A percentile compares a stretch with the other conserved stretches of the same genome.
These are phyloP conservation scores for Leishmania lainsoni DNA, from an alignment of 208 protist species.

Conservation along the genomic window DNA sequence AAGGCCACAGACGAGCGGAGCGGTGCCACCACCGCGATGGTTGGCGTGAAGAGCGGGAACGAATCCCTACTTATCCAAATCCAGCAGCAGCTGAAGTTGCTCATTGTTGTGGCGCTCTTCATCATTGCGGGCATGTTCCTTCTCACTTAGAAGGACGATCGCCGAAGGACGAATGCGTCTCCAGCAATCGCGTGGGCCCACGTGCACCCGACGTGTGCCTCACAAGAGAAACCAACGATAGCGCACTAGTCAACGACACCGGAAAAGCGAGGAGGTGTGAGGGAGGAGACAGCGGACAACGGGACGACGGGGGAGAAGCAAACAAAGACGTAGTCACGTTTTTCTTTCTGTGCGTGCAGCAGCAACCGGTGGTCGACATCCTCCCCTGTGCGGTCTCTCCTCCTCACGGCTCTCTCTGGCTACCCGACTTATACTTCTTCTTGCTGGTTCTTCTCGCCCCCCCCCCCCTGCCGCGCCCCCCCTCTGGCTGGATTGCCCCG, in stretches of 20 bases:
- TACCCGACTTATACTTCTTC: neutral
- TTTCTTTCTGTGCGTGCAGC: neutral
- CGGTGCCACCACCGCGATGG: conserved; percentile 6
- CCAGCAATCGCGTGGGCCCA: neutral
- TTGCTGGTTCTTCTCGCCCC: neutral
- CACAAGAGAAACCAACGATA: neutral
- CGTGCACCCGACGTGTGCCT: neutral
- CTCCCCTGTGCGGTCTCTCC: neutral
- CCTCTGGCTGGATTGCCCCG: neutral
- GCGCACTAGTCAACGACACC: neutral
- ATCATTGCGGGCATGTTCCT: conserved; percentile 51
- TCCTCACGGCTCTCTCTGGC: neutral
- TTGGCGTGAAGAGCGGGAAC: conserved; percentile 17
- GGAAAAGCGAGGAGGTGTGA: neutral
- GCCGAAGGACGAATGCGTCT: neutral
- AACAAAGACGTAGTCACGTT: neutral
- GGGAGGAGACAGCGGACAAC: neutral
- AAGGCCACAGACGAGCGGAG: conserved; percentile 15
- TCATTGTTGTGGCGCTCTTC: conserved; percentile 45
- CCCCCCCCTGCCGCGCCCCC: no score
- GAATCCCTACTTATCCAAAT: conserved; percentile 56
- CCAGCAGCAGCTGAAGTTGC: conserved; percentile 50
- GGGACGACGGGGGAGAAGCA: neutral
- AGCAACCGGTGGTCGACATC: neutral
- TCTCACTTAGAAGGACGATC: conserved; percentile 25